Percentiles rank a stretch among this genome's conserved stretches.
phyloP scores from a whole-genome alignment of 768 basidiomycete species.

The Tulasnella sp. region DNA sequence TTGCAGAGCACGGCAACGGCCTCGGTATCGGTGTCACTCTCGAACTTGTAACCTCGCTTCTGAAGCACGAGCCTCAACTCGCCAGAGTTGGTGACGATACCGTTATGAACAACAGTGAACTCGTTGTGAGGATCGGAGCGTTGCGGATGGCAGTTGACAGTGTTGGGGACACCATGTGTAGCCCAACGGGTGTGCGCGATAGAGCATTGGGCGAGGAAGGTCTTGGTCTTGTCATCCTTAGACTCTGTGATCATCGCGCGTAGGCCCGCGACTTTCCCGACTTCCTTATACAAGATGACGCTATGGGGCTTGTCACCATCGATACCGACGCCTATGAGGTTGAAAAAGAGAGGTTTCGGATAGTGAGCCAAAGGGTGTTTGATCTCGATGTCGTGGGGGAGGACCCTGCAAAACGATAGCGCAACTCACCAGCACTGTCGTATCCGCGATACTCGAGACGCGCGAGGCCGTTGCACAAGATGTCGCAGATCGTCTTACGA shows the following conservation, averaged over 20 bases:
- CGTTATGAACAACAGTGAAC: slow-evolving; percentile 95
- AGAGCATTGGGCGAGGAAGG: slow-evolving; percentile 75
- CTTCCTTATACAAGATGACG: slow-evolving; percentile 87
- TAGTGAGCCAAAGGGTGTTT: background rate
- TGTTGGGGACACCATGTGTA: slow-evolving; percentile 85
- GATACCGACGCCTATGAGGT: slow-evolving; percentile 50
- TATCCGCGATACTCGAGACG: slow-evolving; percentile 98
- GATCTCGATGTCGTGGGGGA: background rate
- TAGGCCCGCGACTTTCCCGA: slow-evolving; percentile 90
- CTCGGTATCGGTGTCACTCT: slow-evolving; percentile 95
- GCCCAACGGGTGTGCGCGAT: slow-evolving; percentile 99
- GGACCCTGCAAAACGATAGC: background rate
- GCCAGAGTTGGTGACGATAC: slow-evolving; percentile 89
- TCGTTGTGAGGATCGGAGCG: slow-evolving; percentile 69
- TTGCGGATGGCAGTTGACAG: slow-evolving; percentile 90
- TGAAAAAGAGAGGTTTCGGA: background rate
- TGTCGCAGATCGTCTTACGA: slow-evolving; percentile 83
- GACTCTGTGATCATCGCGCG: slow-evolving; percentile 78
- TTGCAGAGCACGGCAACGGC: slow-evolving; percentile 92
- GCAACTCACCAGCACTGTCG: slow-evolving; percentile 58
- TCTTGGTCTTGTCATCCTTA: slow-evolving; percentile 59
- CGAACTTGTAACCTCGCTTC: slow-evolving; percentile 90
- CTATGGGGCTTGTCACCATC: slow-evolving; percentile 80
- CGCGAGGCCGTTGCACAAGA: slow-evolving; percentile 80
- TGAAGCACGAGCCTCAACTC: slow-evolving; percentile 87